Base-by-base conservation (phyloP, 2,329 filamentous ascomycete genomes). In the Trichoderma aggressivum region DNA sequence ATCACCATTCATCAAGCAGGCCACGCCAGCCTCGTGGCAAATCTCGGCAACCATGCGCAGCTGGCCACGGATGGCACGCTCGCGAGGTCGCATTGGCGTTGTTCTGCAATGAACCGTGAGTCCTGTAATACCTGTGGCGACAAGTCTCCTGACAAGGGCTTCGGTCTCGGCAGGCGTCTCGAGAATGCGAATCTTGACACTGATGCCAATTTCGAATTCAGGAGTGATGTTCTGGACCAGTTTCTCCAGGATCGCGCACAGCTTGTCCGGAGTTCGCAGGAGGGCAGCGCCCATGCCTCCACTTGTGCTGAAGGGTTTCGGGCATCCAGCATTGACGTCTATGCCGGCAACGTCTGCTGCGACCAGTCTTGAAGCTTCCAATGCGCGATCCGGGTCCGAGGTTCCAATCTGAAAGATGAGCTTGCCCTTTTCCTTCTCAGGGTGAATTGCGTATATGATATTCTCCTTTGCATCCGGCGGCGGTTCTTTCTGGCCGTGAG, bases 281-380 rank as follows among this genome's bases (percentile, higher is more conserved):
- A 99, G 87, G 1, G 94, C 95, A 0, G 96, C 96, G 62, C 96
- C 96, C 96, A 99, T 99, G 62, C 96, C 96, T 72, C 94, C 94
- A 73, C 88, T 88, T 2, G 95, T 97, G 78, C 93, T 97, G 82
- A 99, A 99, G 0, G 95, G 93, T 81, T 99, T 99, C 0, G 96
- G 96, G 79, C 96, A 99, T n/a, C 96, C 96, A 0, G 96, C 94
- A 80, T 99, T 99, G 73, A 99, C 92, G 80, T 98, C 96, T 76
- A 99, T 98, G 72, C 96, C 96, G 0, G 91, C 90, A 3, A 99
- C 96, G 81, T 98, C 94, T 14, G 84, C 87, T 0, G 94, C 96
- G 24, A 99, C 91, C 18, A 98, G 83, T 67, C 90, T 90, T 2
- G 95, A 94, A 1, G 95, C 94, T 79, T 92, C 84, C 0, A 98